phyloP scores from a whole-genome alignment of 768 basidiomycete species.

The Panus rudis region DNA sequence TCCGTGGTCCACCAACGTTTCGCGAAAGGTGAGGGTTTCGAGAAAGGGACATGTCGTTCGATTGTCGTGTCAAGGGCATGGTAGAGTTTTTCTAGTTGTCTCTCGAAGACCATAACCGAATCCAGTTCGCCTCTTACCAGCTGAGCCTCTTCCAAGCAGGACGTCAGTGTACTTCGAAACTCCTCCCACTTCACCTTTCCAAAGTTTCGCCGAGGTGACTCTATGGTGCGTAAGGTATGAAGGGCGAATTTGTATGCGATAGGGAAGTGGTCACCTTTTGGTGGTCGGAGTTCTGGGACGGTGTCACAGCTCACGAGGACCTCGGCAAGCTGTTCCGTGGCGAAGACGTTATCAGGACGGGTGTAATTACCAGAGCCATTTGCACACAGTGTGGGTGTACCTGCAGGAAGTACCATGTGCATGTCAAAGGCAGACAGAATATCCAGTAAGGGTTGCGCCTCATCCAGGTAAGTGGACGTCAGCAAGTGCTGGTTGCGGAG shows the following conservation, averaged over 20 bases:
- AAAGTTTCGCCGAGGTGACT: too few species aligned
- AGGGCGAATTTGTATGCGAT: too few species aligned
- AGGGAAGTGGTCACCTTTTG: too few species aligned
- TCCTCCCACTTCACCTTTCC: too few species aligned
- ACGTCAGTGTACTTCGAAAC: too few species aligned
- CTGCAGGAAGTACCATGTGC: conserved; percentile 27
- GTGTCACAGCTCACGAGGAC: too few species aligned
- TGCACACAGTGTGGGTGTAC: conserved; percentile 29
- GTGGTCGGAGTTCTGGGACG: too few species aligned
- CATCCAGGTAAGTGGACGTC: conserved; percentile 20
- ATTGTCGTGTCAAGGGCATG: background rate
- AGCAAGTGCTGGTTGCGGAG: conserved; percentile 28
- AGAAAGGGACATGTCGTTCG: background rate
- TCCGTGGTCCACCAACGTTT: background rate
- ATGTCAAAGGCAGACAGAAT: conserved; percentile 22
- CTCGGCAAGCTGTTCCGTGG: too few species aligned
- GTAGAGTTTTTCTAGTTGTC: background rate
- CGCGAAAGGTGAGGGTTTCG: background rate
- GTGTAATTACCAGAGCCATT: conserved; percentile 24
- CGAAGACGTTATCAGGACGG: conserved; percentile 40
- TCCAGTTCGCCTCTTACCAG: background rate
- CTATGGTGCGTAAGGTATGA: too few species aligned
- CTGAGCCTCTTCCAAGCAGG: background rate
- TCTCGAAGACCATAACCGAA: background rate
- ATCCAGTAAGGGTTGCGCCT: conserved; percentile 18